phyloP scores from a whole-genome alignment of 169 alveolate species.

The Plasmodium adleri region DNA sequence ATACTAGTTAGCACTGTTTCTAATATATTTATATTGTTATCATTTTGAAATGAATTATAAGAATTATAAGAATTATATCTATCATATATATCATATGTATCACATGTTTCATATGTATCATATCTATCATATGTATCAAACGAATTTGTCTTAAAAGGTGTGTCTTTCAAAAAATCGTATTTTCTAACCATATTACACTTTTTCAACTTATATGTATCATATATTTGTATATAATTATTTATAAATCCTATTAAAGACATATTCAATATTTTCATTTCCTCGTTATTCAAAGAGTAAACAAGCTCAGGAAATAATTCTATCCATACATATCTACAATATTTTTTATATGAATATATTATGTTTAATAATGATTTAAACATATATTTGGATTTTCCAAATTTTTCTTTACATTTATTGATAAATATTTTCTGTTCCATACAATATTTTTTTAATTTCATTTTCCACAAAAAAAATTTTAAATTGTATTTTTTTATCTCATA shows the following conservation, averaged over 20 bases:
- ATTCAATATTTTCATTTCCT: slow-evolving; percentile 51
- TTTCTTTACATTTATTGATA: slow-evolving; percentile 35
- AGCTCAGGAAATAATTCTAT: slow-evolving; percentile 54
- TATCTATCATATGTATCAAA: neutral
- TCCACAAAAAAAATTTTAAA: slow-evolving; percentile 27
- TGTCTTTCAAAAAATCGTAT: neutral
- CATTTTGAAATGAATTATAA: slow-evolving; percentile 46
- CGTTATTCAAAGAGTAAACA: slow-evolving; percentile 8
- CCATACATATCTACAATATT: slow-evolving; percentile 54
- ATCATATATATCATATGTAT: too few species aligned
- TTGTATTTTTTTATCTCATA: slow-evolving; percentile 1
- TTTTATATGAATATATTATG: slow-evolving; percentile 31
- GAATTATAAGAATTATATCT: neutral
- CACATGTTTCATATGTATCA: too few species aligned
- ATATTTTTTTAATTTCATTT: slow-evolving; percentile 26
- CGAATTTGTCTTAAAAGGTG: neutral
- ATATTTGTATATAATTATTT: slow-evolving; percentile 36
- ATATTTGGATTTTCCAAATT: slow-evolving; percentile 53
- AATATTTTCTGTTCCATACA: slow-evolving; percentile 53
- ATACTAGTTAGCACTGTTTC: slow-evolving; percentile 47
- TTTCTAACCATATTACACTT: neutral
- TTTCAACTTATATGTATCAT: slow-evolving; percentile 15
- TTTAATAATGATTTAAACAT: slow-evolving; percentile 44
- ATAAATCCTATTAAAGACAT: slow-evolving; percentile 31
- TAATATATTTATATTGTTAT: slow-evolving; percentile 32